phyloP scores from a whole-genome alignment of 345 rosid species.

The Aurinia saxatilis region DNA sequence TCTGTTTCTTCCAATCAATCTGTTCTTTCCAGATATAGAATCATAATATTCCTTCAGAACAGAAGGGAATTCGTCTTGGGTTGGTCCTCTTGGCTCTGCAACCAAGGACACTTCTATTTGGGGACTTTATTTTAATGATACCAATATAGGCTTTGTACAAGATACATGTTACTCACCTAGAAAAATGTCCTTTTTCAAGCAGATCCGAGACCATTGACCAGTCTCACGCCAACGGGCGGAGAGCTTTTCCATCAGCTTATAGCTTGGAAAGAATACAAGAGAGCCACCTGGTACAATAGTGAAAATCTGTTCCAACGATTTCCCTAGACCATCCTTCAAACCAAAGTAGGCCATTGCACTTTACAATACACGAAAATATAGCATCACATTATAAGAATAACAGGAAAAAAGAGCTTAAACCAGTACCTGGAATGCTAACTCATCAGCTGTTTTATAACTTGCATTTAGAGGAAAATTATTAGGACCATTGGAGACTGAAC shows the following conservation, averaged over 20 bases:
- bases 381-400: background rate
- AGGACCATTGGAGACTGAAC: slow-evolving; percentile 63
- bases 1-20: slow-evolving; percentile 39
- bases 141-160: too few relatives aligned
- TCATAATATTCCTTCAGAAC: slow-evolving; percentile 73
- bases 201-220: slow-evolving; percentile 77
- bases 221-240: slow-evolving; percentile 84
- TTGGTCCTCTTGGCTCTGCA: slow-evolving; percentile 88
- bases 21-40: slow-evolving; percentile 36
- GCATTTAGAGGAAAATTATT: slow-evolving; percentile 70
- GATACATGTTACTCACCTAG: slow-evolving; percentile 46
- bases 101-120: too few relatives aligned
- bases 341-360: background rate
- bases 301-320: slow-evolving; percentile 76
- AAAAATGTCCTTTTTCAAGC: slow-evolving; percentile 60
- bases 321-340: slow-evolving; percentile 84
- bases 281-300: slow-evolving; percentile 79
- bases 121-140: too few relatives aligned
- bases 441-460: slow-evolving; percentile 85
- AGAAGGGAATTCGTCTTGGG: slow-evolving; percentile 74
- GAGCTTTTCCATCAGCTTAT: slow-evolving; percentile 89
- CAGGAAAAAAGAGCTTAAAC: slow-evolving; percentile 10
- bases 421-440: slow-evolving; percentile 73
- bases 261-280: slow-evolving; percentile 95
- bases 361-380: background rate